Evolutionary conservation across 768 basidiomycete genomes (phyloP).

Genomic region (Chalciporus chontae): DNA sequence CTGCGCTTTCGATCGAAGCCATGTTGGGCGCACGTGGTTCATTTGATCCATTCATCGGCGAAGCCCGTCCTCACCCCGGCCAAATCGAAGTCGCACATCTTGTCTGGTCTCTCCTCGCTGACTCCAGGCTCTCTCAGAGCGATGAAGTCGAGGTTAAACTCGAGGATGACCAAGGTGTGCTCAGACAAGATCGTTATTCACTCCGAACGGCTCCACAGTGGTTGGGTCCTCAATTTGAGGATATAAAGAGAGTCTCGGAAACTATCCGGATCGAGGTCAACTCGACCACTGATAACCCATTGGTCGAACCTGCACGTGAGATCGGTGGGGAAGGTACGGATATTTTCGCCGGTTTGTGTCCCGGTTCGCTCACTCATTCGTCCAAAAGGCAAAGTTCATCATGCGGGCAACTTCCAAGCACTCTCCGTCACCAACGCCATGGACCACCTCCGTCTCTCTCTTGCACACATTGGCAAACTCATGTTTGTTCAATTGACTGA

Average conservation of each 20-base stretch:
- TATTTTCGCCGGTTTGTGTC: not conserved
- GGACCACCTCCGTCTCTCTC: constrained; percentile 77
- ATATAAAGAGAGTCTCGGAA: constrained; percentile 61
- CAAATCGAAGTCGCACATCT: constrained; percentile 75
- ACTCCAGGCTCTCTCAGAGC: constrained; percentile 60
- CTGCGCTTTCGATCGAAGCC: constrained; percentile 83
- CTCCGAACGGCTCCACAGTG: constrained; percentile 79
- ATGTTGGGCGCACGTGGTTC: constrained; percentile 69
- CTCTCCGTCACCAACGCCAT: constrained; percentile 83
- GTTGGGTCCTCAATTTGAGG: constrained; percentile 82
- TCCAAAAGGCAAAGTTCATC: constrained; percentile 51
- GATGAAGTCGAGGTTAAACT: constrained; percentile 75
- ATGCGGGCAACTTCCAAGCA: constrained; percentile 90
- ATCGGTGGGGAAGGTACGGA: constrained; percentile 28
- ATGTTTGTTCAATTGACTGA: constrained; percentile 62
- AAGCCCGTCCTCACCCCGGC: constrained; percentile 79
- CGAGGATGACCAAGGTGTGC: constrained; percentile 64
- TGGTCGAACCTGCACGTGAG: constrained; percentile 77
- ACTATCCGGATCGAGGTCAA: constrained; percentile 76
- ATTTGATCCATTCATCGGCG: constrained; percentile 73
- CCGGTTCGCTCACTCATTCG: too few species aligned
- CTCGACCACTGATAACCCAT: constrained; percentile 87
- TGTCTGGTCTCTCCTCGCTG: constrained; percentile 66
- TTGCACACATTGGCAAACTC: constrained; percentile 70
- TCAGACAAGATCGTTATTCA: constrained; percentile 72